Evolutionary conservation across 768 basidiomycete genomes (phyloP).

Genomic region (Macrolepiota albuminosa): DNA sequence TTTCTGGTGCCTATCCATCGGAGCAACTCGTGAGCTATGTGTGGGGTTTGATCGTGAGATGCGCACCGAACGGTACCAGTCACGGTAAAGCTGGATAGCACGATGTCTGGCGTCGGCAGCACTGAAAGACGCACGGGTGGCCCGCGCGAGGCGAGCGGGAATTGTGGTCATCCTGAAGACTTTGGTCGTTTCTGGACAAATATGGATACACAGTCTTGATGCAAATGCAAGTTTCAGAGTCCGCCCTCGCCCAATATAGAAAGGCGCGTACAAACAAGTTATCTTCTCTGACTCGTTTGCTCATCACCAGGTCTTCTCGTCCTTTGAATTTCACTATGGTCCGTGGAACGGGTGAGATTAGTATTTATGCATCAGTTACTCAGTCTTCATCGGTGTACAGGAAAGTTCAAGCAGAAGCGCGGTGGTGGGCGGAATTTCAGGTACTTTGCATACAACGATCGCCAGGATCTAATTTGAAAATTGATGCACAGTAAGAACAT

Average conservation of each 20-base stretch:
- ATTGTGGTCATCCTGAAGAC: slow-evolving; percentile 58
- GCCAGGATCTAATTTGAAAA: slow-evolving; percentile 4
- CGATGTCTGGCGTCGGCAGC: slow-evolving; percentile 61
- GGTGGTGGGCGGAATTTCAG: slow-evolving; percentile 88
- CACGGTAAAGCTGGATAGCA: slow-evolving; percentile 77
- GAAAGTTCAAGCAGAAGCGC: slow-evolving; percentile 83
- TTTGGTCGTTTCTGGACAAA: slow-evolving; percentile 3
- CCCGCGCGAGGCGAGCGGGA: slow-evolving; percentile 79
- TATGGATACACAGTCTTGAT: slow-evolving; percentile 9
- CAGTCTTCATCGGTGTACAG: slow-evolving; percentile 25
- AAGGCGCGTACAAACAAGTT: not conserved
- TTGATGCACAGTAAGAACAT: slow-evolving; percentile 48
- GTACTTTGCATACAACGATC: slow-evolving; percentile 26
- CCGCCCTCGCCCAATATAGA: slow-evolving; percentile 16
- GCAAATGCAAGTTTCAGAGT: slow-evolving; percentile 11
- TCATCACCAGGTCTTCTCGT: slow-evolving; percentile 3
- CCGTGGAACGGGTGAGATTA: slow-evolving; percentile 40
- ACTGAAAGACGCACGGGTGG: slow-evolving; percentile 53
- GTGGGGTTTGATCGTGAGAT: not conserved
- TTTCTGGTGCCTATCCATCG: slow-evolving; percentile 77
- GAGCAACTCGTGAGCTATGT: slow-evolving; percentile 7
- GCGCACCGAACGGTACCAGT: slow-evolving; percentile 91
- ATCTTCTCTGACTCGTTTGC: slow-evolving; percentile 9
- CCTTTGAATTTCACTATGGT: slow-evolving; percentile 31
- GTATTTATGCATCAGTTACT: not conserved